Base-by-base conservation (phyloP, 176 grass and related monocot species). In the Oryza glumipatula region DNA sequence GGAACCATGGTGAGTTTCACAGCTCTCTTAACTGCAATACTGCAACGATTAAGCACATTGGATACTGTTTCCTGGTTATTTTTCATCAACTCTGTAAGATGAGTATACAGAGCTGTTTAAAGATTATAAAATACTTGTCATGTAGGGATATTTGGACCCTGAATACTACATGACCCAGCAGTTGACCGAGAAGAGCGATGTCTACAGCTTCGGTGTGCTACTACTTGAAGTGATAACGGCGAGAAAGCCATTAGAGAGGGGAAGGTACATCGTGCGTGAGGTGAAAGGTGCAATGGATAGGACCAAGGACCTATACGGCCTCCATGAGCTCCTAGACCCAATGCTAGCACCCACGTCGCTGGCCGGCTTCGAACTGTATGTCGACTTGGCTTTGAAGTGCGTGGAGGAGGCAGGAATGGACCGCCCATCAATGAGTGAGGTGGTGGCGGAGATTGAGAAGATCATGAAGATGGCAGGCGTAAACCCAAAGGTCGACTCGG, bases 81-180 rank as follows among this genome's bases (percentile, higher is more conserved):
- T 21, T 56, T 56, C 52, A 56, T 21, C 5, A 7, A 56, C 52
- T 56, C 52, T 56, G 52, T 17, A 16, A 54, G 4, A 54, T 54
- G 49, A 17, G 35, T 16, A 60, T 60, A 8, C 3, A n/a, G 56
- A 60, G 19, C 56, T 60, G 21, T 61, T 9, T 61, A 21, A 61
- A 10, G 6, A n/a, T 21, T 61, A 2, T 61, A 22, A 22, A 61
- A 61, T 3, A 7, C 51, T 61, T 35, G 80, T 56, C 52, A 56
- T 56, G 77, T 83, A 96, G 94, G 94, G 94, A 0, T 97, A 97
- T 63, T 3, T 97, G 76, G 92, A 94, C 26, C 94, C 94, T 0
- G 92, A 97, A 77, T 97, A 97, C 70, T 97, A 97, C 85, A 94
- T 97, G 92, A 97, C 92, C 1, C 92, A 97, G 70, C 94, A 94